phyloP scores from a whole-genome alignment of 352 stramenopile species.

The Globisporangium abappressorium region DNA sequence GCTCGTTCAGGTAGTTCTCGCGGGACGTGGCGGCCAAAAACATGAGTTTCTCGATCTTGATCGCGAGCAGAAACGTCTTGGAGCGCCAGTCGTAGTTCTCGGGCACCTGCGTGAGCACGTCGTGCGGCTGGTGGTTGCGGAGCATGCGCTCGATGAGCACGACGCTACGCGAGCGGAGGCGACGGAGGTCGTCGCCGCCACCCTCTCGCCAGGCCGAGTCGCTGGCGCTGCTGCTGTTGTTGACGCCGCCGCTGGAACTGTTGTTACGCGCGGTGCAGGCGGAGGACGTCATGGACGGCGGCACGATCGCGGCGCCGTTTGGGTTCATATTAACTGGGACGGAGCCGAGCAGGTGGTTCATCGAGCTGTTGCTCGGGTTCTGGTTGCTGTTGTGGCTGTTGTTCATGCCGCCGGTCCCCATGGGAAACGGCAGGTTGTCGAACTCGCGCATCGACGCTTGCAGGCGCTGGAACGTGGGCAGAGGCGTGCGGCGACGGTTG shows the following conservation, averaged over 20 bases:
- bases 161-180: conserved; percentile 44
- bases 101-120: conserved; percentile 61
- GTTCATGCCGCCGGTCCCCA: conserved; percentile 15
- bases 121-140: conserved; percentile 51
- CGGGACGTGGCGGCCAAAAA: conserved; percentile 48
- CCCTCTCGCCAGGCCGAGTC: conserved; percentile 12
- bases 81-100: conserved; percentile 63
- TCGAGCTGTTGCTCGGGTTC: conserved; percentile 6
- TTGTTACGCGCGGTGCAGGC: conserved; percentile 1
- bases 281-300: conserved; percentile 5
- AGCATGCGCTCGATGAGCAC: conserved; percentile 65
- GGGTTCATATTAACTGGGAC: conserved; percentile 6
- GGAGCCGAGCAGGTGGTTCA: conserved; percentile 10
- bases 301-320: conserved; percentile 9
- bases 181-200: conserved; percentile 28
- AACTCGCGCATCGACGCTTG: conserved; percentile 48
- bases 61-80: conserved; percentile 62
- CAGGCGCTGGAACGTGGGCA: conserved; percentile 52
- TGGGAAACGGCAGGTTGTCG: conserved; percentile 25
- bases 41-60: conserved; percentile 72
- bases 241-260: background rate
- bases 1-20: conserved; percentile 62
- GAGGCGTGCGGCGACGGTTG: conserved; percentile 27
- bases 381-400: conserved; percentile 11
- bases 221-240: conserved; percentile 1